phyloP scores from a whole-genome alignment of 2,329 filamentous ascomycete species.

The Diplodia corticola region DNA sequence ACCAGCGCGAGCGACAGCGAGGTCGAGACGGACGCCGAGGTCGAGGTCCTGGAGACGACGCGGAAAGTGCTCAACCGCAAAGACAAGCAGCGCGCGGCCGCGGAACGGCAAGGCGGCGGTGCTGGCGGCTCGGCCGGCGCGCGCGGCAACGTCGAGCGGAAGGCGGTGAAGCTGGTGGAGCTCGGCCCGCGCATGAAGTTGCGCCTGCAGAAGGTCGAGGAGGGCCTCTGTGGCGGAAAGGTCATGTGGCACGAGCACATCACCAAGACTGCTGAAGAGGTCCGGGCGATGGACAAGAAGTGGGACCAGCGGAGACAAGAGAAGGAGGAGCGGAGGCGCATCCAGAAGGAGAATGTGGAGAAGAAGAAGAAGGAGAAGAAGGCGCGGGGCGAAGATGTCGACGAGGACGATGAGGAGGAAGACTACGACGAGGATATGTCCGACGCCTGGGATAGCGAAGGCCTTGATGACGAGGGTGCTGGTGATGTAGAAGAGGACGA shows the following conservation, averaged over 20 bases:
- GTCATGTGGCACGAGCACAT: constrained; percentile 98
- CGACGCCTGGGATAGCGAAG: constrained; percentile 53
- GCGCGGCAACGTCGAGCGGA: constrained; percentile 67
- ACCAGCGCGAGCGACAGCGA: constrained; percentile 92
- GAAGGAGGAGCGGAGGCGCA: constrained; percentile 77
- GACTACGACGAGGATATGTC: constrained; percentile 47
- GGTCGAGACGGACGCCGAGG: constrained; percentile 89
- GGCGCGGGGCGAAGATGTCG: constrained; percentile 42
- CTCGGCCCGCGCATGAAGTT: constrained; percentile 87
- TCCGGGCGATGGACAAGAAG: constrained; percentile 74
- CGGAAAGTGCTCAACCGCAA: constrained; percentile 62
- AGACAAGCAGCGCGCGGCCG: constrained; percentile 49
- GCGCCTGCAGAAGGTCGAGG: constrained; percentile 91
- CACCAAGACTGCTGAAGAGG: constrained; percentile 76
- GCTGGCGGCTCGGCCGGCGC: constrained; percentile 34
- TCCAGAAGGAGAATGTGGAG: constrained; percentile 89
- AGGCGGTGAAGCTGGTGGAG: constrained; percentile 89
- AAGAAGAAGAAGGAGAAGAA: constrained; percentile 69
- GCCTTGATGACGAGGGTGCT: constrained; percentile 53
- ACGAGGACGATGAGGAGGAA: constrained; percentile 47
- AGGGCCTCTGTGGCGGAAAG: constrained; percentile 84
- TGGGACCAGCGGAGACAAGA: constrained; percentile 78
- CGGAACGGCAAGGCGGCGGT: constrained; percentile 27
- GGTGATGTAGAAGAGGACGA: constrained; percentile 50
- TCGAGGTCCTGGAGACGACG: constrained; percentile 71